Evolutionary conservation across 1,139 yeast species (phyloP).

Genomic region (Candida glucosophila): DNA sequence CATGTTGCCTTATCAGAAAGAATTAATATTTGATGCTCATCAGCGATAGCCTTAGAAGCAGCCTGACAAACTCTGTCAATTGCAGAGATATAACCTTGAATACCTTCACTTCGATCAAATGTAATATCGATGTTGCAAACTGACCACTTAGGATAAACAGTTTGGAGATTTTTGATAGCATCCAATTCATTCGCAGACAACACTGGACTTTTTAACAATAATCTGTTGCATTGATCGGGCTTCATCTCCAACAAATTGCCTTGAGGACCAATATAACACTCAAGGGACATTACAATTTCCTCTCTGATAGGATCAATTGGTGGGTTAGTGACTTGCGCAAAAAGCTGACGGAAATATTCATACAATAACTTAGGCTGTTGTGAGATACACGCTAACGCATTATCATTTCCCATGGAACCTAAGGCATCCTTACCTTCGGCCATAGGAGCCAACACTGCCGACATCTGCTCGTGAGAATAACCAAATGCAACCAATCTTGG

Average conservation of each 20-base stretch:
- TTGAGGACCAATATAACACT: slow-evolving; percentile 96
- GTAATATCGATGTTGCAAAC: slow-evolving; percentile 80
- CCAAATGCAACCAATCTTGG: slow-evolving; percentile 83
- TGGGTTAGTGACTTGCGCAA: slow-evolving; percentile 98
- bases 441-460: slow-evolving; percentile 85
- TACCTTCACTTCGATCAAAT: slow-evolving; percentile 75
- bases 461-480: slow-evolving; percentile 85
- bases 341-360: slow-evolving; percentile 92
- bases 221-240: slow-evolving; percentile 84
- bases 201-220: slow-evolving; percentile 76
- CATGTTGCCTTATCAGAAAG: slow-evolving; percentile 64
- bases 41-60: slow-evolving; percentile 79
- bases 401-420: slow-evolving; percentile 98
- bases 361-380: slow-evolving; percentile 86
- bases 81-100: slow-evolving; percentile 76
- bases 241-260: slow-evolving; percentile 92
- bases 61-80: slow-evolving; percentile 82
- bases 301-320: slow-evolving; percentile 98
- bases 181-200: slow-evolving; percentile 63
- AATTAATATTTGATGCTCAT: slow-evolving; percentile 64
- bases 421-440: slow-evolving; percentile 92
- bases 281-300: slow-evolving; percentile 92
- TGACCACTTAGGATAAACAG: slow-evolving; percentile 81
- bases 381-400: slow-evolving; percentile 92
- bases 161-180: slow-evolving; percentile 64